Conservation (phyloP, 2,329 filamentous ascomycete genomes). For the Claviceps sp. region DNA sequence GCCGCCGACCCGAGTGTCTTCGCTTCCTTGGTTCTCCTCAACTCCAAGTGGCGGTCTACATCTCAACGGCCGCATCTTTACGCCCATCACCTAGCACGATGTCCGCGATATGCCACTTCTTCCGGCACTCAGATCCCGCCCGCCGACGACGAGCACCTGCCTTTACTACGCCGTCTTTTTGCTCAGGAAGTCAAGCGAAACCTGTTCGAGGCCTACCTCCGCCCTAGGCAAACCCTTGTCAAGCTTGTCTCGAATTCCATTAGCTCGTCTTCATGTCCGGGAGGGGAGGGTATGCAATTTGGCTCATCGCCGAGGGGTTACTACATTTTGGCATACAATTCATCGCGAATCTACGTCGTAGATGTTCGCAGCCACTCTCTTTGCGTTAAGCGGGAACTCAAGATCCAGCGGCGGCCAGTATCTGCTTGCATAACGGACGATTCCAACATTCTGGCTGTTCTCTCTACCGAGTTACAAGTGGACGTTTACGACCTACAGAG, state of each 20-base stretch:
- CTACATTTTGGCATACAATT: slow-evolving; percentile 69
- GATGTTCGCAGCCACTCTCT: slow-evolving; percentile 49
- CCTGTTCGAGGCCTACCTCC: slow-evolving; percentile 62
- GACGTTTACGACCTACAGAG: slow-evolving; percentile 66
- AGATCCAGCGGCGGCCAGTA: slow-evolving; percentile 61
- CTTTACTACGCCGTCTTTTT: slow-evolving; percentile 51
- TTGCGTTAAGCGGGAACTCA: slow-evolving; percentile 61
- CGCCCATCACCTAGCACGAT: slow-evolving; percentile 46
- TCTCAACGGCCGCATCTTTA: slow-evolving; percentile 53
- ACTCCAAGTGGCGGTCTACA: slow-evolving; percentile 50
- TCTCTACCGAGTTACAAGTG: slow-evolving; percentile 71
- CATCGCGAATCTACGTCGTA: slow-evolving; percentile 69
- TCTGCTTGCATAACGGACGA: slow-evolving; percentile 71
- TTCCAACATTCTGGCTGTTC: slow-evolving; percentile 60
- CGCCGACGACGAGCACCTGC: slow-evolving; percentile 36
- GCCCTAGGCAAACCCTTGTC: slow-evolving; percentile 56
- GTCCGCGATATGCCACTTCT: slow-evolving; percentile 43
- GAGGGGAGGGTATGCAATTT: slow-evolving; percentile 78
- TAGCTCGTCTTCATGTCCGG: slow-evolving; percentile 70
- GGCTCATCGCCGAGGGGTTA: slow-evolving; percentile 63
- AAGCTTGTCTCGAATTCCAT: slow-evolving; percentile 74
- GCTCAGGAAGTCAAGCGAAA: slow-evolving; percentile 60
- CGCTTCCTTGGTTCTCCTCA: slow-evolving; percentile 52
- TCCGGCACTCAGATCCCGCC: slow-evolving; percentile 26
- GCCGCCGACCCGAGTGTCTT: slow-evolving; percentile 49